Evolutionary conservation across 2,329 filamentous ascomycete genomes (phyloP).

Genomic region (Lachnum nothofagi): DNA sequence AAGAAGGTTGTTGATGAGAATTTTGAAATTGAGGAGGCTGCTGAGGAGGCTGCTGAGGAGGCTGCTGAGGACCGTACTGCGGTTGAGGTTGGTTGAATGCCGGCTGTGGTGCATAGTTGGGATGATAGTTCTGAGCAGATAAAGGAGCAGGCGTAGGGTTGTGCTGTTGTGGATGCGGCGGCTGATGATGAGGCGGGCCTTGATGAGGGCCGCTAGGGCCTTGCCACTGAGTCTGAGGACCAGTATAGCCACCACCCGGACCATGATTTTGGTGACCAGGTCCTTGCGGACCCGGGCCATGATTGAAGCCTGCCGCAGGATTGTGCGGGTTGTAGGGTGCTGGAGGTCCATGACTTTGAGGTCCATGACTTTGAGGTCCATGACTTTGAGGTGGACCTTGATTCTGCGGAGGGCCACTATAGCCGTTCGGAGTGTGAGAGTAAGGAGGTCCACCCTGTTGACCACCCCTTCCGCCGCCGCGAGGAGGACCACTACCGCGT

Average conservation of each 20-base stretch:
- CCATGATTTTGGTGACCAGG: slow-evolving; percentile 15
- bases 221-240: slow-evolving; percentile 30
- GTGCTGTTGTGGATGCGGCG: slow-evolving; percentile 28
- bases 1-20: slow-evolving; percentile 28
- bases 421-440: slow-evolving; percentile 24
- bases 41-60: slow-evolving; percentile 36
- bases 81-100: slow-evolving; percentile 43
- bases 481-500: slow-evolving; percentile 29
- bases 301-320: slow-evolving; percentile 31
- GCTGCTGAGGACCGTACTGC: slow-evolving; percentile 45
- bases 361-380: too few species aligned
- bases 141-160: slow-evolving; percentile 39
- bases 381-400: slow-evolving; percentile 6
- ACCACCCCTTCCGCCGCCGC: slow-evolving; percentile 31
- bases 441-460: slow-evolving; percentile 27
- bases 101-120: slow-evolving; percentile 52
- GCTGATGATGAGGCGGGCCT: slow-evolving; percentile 23
- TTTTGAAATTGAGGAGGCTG: slow-evolving; percentile 29
- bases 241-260: slow-evolving; percentile 18
- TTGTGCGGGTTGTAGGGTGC: slow-evolving; percentile 29
- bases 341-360: too few species aligned
- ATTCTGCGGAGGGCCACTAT: slow-evolving; percentile 21
- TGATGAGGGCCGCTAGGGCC: slow-evolving; percentile 20
- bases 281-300: slow-evolving; percentile 27
- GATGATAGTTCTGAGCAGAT: slow-evolving; percentile 52